Evolutionary conservation across 2,329 filamentous ascomycete genomes (phyloP).

Genomic region (Didymella keratinophila): DNA sequence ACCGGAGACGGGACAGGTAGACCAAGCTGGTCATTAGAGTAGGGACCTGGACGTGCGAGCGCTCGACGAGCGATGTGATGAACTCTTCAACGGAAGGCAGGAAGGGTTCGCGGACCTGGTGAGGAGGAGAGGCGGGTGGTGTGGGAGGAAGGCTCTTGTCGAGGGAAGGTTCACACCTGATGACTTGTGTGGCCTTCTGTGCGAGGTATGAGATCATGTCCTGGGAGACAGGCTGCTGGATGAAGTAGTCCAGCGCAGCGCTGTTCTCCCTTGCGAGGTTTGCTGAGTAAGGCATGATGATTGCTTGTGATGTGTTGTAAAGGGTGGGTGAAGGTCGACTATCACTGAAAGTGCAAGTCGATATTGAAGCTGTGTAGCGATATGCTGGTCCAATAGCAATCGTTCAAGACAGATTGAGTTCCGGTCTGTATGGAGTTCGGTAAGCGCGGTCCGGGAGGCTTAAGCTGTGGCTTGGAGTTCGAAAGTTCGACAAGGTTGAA

Average conservation of each 20-base stretch:
- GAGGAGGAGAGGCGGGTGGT: conserved; percentile 66
- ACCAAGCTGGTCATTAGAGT: conserved; percentile 97
- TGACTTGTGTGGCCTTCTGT: conserved; percentile 76
- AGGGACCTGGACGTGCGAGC: conserved; percentile 95
- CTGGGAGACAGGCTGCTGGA: conserved; percentile 76
- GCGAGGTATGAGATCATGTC: conserved; percentile 83
- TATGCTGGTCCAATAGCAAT: conserved; percentile 23
- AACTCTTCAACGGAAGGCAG: conserved; percentile 87
- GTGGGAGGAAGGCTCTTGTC: conserved; percentile 64
- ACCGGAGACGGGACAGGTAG: conserved; percentile 85
- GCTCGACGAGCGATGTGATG: conserved; percentile 88
- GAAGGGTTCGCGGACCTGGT: conserved; percentile 58
- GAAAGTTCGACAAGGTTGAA: conserved; percentile 40
- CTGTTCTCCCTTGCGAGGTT: conserved; percentile 65
- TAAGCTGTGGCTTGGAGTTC: conserved; percentile 40
- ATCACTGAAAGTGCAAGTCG: conserved; percentile 16
- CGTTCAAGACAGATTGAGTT: conserved; percentile 35
- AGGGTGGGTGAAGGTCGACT: conserved; percentile 21
- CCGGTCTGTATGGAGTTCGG: conserved; percentile 41
- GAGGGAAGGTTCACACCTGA: conserved; percentile 72
- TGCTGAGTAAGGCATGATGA: conserved; percentile 56
- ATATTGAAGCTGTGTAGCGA: conserved; percentile 25
- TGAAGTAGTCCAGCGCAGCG: conserved; percentile 79
- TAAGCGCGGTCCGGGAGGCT: conserved; percentile 48
- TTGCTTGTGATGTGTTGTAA: conserved; percentile 26